These are phyloP conservation scores for Fraxinus platypoda DNA, from an alignment of 305 asterid genomes.

Conservation along the genomic window DNA sequence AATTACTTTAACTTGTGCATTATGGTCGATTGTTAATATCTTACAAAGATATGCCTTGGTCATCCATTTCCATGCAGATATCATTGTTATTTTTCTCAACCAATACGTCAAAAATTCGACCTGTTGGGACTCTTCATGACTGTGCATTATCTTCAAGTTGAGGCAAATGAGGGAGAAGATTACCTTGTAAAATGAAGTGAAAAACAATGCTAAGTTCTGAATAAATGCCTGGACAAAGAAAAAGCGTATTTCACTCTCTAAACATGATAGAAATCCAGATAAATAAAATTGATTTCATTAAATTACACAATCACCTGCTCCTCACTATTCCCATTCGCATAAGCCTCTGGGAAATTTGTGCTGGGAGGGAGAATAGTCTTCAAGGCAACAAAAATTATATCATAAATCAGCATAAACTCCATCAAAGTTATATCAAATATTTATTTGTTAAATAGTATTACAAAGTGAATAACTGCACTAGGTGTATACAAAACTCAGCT, in stretches of 20 bases:
- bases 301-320: conserved; percentile 66
- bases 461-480: neutral
- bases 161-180: conserved; percentile 7
- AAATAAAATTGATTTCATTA: conserved; percentile 6
- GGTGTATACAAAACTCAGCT: neutral
- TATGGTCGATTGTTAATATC: neutral
- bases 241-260: neutral
- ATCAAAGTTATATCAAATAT: neutral
- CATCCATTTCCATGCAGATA: neutral
- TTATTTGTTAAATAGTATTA: neutral
- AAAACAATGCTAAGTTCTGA: conserved; percentile 92
- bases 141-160: neutral
- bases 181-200: conserved; percentile 95
- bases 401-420: conserved; percentile 25
- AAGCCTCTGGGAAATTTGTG: conserved; percentile 76
- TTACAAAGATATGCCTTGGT: neutral
- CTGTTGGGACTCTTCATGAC: neutral
- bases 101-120: neutral
- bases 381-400: conserved; percentile 10
- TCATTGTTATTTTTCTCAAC: neutral
- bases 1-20: neutral
- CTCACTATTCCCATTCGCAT: conserved; percentile 78
- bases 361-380: conserved; percentile 71
- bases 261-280: neutral
- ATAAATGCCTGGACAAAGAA: conserved; percentile 73